A percentile compares a stretch with the other conserved stretches of the same genome.
phyloP scores from a whole-genome alignment of 2,329 filamentous ascomycete species.

The Neofusicoccum parvum region DNA sequence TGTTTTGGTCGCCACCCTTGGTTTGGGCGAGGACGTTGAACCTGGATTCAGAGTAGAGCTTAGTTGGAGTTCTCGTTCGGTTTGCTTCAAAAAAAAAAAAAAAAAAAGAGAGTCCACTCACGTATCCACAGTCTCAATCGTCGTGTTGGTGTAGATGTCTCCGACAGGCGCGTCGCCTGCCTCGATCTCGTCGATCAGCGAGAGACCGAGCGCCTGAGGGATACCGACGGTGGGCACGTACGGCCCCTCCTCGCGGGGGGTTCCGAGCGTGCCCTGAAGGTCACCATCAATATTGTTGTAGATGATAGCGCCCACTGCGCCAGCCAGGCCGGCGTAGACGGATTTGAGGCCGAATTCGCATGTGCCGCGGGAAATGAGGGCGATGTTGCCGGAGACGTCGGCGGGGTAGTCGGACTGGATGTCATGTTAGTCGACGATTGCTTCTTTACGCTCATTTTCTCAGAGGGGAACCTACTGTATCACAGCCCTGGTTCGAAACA shows the following conservation, averaged over 20 bases:
- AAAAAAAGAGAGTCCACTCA: conserved; percentile 30
- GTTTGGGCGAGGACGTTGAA: conserved; percentile 64
- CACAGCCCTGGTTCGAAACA: conserved; percentile 36
- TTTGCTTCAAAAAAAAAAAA: not conserved
- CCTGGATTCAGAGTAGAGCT: conserved; percentile 20
- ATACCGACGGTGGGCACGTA: conserved; percentile 71
- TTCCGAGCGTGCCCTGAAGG: conserved; percentile 67
- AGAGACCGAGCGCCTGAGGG: conserved; percentile 59
- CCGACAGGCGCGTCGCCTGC: conserved; percentile 37
- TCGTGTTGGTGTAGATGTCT: conserved; percentile 44
- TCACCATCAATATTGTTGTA: conserved; percentile 69
- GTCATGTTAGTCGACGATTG: not conserved
- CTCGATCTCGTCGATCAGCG: conserved; percentile 57
- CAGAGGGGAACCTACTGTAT: conserved; percentile 29
- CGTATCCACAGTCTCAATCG: conserved; percentile 51
- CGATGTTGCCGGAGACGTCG: conserved; percentile 62
- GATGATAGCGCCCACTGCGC: conserved; percentile 68
- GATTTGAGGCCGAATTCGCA: conserved; percentile 73
- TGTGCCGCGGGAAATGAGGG: conserved; percentile 66
- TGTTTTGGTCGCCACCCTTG: conserved; percentile 59
- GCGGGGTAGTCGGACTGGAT: conserved; percentile 58
- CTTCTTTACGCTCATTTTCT: not conserved
- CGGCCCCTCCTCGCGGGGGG: conserved; percentile 38
- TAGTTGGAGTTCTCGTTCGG: conserved; percentile 25
- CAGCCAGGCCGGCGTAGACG: conserved; percentile 64